A percentile compares a stretch with the other conserved stretches of the same genome.
These are phyloP conservation scores for Wickerhamomyces sp. DNA, from an alignment of 1,139 yeast genomes.

Conservation along the genomic window DNA sequence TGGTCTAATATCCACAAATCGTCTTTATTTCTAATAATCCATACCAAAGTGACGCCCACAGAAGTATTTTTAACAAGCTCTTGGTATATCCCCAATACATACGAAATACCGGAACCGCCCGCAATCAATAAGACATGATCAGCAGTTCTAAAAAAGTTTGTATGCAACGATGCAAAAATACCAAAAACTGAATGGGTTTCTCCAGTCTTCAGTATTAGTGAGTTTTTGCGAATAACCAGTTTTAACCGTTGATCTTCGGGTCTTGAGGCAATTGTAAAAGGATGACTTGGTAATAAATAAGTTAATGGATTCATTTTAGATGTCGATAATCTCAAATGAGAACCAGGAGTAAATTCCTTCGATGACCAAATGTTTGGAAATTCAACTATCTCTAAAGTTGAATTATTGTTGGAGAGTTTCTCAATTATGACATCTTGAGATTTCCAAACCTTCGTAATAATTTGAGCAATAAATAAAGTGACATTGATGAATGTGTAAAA, in stretches of 20 bases:
- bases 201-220: slow-evolving; percentile 45
- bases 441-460: slow-evolving; percentile 26
- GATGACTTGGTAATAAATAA: slow-evolving; percentile 62
- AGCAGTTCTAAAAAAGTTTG: slow-evolving; percentile 34
- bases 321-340: slow-evolving; percentile 42
- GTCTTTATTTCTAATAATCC: slow-evolving; percentile 80
- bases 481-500: slow-evolving; percentile 45
- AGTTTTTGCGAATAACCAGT: slow-evolving; percentile 46
- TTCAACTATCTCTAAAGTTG: slow-evolving; percentile 28
- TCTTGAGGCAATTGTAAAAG: slow-evolving; percentile 73
- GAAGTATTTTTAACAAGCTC: slow-evolving; percentile 64
- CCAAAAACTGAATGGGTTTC: slow-evolving; percentile 63
- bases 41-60: slow-evolving; percentile 66
- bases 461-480: slow-evolving; percentile 42
- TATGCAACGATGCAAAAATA: slow-evolving; percentile 55
- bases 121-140: slow-evolving; percentile 57
- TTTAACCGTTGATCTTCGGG: slow-evolving; percentile 44
- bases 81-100: slow-evolving; percentile 74
- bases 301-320: slow-evolving; percentile 30
- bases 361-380: slow-evolving; percentile 30
- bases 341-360: slow-evolving; percentile 33
- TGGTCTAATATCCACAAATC: slow-evolving; percentile 64
- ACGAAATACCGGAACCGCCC: slow-evolving; percentile 87
- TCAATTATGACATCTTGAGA: slow-evolving; percentile 25
- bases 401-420: slow-evolving; percentile 26